These are phyloP conservation scores for Pelargonium myrrhifolium DNA, from an alignment of 441 rosid genomes.

Conservation along the genomic window DNA sequence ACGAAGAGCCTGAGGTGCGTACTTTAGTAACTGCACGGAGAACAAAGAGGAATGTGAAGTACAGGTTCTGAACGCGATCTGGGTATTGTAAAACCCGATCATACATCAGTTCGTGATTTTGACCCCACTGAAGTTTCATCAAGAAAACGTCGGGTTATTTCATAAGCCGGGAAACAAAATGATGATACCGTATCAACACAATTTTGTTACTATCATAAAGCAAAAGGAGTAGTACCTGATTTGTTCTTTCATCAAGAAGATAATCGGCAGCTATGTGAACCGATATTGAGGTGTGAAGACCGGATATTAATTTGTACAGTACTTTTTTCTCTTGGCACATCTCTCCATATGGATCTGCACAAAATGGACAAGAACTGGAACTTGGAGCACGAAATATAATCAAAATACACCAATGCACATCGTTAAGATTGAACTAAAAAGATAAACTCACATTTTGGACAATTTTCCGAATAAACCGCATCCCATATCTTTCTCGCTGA, in stretches of 20 bases:
- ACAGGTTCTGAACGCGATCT: conserved; percentile 70
- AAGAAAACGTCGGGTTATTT: conserved; percentile 20
- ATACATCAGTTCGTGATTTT: conserved; percentile 60
- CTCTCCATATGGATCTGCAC: conserved; percentile 61
- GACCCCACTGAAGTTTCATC: conserved; percentile 70
- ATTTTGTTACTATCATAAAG: not conserved
- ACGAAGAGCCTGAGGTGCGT: conserved; percentile 14
- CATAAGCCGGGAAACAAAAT: conserved; percentile 17
- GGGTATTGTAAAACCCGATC: conserved; percentile 74
- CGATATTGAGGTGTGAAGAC: conserved; percentile 81
- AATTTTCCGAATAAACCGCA: conserved; percentile 80
- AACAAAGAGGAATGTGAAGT: conserved; percentile 81
- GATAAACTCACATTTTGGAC: conserved; percentile 62
- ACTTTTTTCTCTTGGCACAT: conserved; percentile 69
- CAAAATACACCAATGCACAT: conserved; percentile 54
- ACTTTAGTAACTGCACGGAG: conserved; percentile 83
- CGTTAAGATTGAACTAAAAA: not conserved
- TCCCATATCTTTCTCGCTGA: conserved; percentile 99
- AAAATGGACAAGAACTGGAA: not conserved
- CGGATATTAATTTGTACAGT: conserved; percentile 77
- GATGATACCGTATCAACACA: conserved; percentile 19
- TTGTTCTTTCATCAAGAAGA: conserved; percentile 64
- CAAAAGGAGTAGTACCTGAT: conserved; percentile 42
- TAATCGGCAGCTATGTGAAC: conserved; percentile 75
- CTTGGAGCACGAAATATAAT: conserved; percentile 4